Percentiles rank a stretch among this genome's conserved stretches.
These are phyloP conservation scores for Pyrus hybrid DNA, from an alignment of 331 rosid genomes.

Conservation along the genomic window DNA sequence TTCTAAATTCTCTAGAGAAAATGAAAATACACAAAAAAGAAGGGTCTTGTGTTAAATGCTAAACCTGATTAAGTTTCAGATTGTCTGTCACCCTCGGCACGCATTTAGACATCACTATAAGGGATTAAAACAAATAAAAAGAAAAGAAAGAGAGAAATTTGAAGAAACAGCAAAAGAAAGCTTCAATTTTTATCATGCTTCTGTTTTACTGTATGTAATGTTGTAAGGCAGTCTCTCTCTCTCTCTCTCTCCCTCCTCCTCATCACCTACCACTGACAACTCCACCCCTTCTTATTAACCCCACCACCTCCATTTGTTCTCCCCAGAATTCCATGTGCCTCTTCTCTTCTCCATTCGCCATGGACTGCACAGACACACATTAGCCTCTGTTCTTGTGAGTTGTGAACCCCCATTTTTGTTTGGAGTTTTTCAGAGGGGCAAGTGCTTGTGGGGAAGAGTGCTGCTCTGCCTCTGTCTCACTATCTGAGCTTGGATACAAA, in stretches of 20 bases:
- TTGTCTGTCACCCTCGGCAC: conserved; percentile 37
- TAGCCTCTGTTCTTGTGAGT: conserved; percentile 14
- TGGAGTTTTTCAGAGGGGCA: not conserved
- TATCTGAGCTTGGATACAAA: conserved; percentile 14
- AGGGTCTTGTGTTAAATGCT: not conserved
- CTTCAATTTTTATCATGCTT: conserved; percentile 33
- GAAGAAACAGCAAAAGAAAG: conserved; percentile 64
- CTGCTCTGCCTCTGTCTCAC: conserved; percentile 1
- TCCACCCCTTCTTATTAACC: conserved; percentile 55
- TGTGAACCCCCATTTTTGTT: not conserved
- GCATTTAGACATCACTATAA: conserved; percentile 1
- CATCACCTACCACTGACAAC: conserved; percentile 67
- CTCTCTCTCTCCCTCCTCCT: not conserved
- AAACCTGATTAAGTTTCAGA: conserved; percentile 15
- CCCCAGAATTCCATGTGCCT: conserved; percentile 31
- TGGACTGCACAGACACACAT: conserved; percentile 13
- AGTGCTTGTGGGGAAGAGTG: conserved; percentile 1
- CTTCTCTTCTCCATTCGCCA: conserved; percentile 32
- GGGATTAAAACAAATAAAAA: conserved; percentile 7
- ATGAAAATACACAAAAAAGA: not conserved
- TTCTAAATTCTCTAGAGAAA: not conserved
- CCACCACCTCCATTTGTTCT: conserved; percentile 30
- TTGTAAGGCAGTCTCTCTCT: conserved; percentile 10
- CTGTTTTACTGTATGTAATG: conserved; percentile 48
- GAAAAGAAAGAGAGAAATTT: conserved; percentile 37